Conservation (phyloP, 2,329 filamentous ascomycete species). For the Stylonectria norvegica region DNA sequence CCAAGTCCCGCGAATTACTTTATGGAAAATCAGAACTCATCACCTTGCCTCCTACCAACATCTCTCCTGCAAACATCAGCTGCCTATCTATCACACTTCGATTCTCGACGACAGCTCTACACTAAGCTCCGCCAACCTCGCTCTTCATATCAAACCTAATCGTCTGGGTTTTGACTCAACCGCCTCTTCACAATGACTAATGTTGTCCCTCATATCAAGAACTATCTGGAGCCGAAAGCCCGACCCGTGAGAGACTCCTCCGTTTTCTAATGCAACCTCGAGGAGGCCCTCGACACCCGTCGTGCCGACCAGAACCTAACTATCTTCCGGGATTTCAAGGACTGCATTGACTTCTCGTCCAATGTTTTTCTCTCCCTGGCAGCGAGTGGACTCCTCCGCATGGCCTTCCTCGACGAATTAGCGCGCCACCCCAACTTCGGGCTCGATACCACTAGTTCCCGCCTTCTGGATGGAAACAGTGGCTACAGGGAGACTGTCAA, state of each 20-base stretch:
- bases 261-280: slow-evolving; percentile 27
- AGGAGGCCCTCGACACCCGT: slow-evolving; percentile 29
- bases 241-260: slow-evolving; percentile 7
- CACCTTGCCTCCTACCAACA: no score
- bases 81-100: no score
- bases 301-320: slow-evolving; percentile 20
- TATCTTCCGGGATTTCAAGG: slow-evolving; percentile 18
- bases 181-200: slow-evolving; percentile 6
- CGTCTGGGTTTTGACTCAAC: no score
- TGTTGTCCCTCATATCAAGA: slow-evolving; percentile 11
- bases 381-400: slow-evolving; percentile 43
- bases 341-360: slow-evolving; percentile 55
- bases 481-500: slow-evolving; percentile 48
- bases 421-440: slow-evolving; percentile 39
- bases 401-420: slow-evolving; percentile 48
- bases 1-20: background rate
- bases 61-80: no score
- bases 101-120: no score
- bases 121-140: no score
- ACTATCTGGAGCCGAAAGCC: slow-evolving; percentile 7
- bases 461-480: slow-evolving; percentile 64
- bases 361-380: slow-evolving; percentile 64
- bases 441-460: slow-evolving; percentile 52
- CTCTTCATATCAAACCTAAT: no score
- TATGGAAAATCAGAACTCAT: no score